A percentile compares a stretch with the other conserved stretches of the same genome.
These are phyloP conservation scores for Dacryopinax spathularia DNA, from an alignment of 768 basidiomycete species.

Conservation along the genomic window DNA sequence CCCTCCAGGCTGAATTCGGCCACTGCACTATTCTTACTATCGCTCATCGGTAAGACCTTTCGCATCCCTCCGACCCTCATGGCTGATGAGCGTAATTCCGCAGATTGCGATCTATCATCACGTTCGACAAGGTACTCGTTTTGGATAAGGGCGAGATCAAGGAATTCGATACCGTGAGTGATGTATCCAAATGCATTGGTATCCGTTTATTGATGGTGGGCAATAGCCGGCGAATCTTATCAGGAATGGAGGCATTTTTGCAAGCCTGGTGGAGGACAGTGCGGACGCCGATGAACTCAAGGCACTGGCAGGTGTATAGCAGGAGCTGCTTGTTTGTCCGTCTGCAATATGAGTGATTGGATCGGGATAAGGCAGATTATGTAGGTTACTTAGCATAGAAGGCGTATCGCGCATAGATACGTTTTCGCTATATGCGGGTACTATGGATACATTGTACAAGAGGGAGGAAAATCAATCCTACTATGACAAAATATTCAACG, in stretches of 20 bases:
- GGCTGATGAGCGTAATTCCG: not conserved
- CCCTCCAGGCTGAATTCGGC: not conserved
- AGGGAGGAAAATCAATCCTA: no score
- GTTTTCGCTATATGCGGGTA: no score
- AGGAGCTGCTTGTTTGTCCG: no score
- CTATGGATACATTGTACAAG: no score
- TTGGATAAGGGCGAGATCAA: conserved; percentile 50
- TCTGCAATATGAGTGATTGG: no score
- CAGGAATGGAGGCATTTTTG: not conserved
- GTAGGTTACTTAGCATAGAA: no score
- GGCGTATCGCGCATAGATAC: no score
- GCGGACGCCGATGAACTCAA: not conserved
- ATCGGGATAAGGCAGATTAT: no score
- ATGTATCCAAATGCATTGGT: not conserved
- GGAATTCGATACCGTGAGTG: conserved; percentile 46
- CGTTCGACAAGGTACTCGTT: conserved; percentile 29
- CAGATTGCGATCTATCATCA: conserved; percentile 22
- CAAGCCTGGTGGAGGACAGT: not conserved
- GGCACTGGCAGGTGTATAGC: not conserved
- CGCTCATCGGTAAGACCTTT: not conserved
- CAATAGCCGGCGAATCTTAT: not conserved
- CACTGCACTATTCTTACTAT: conserved; percentile 3
- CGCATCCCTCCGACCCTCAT: not conserved
- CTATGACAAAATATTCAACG: not conserved
- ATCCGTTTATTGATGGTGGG: not conserved